phyloP scores from a whole-genome alignment of 305 asterid species.

The Galium porrigens region DNA sequence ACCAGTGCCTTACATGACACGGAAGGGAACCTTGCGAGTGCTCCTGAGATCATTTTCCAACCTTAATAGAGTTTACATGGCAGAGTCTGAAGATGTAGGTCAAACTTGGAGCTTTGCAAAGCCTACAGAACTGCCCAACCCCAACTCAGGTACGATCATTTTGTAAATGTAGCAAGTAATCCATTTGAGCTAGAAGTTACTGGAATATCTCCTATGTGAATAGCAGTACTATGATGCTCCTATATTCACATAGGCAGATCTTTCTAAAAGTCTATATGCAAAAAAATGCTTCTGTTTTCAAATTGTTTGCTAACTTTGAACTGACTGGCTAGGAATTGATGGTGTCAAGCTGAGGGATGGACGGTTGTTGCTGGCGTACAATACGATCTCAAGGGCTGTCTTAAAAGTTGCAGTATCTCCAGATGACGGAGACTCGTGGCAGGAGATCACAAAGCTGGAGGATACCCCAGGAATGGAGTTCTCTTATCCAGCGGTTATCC shows the following conservation, averaged over 20 bases:
- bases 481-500: slow-evolving; percentile 89
- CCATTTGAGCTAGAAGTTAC: background rate
- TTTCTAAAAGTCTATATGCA: background rate
- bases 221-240: too few relatives aligned
- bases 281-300: background rate
- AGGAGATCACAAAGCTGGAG: slow-evolving; percentile 52
- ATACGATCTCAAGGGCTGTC: slow-evolving; percentile 61
- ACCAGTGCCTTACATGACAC: slow-evolving; percentile 73
- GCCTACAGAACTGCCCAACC: slow-evolving; percentile 66
- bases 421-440: slow-evolving; percentile 80
- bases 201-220: too few relatives aligned
- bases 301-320: background rate
- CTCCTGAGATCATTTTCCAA: slow-evolving; percentile 61
- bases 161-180: background rate
- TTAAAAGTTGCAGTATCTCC: slow-evolving; percentile 59
- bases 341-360: slow-evolving; percentile 77
- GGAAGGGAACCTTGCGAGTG: slow-evolving; percentile 56
- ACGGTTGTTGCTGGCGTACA: slow-evolving; percentile 58
- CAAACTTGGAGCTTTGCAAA: slow-evolving; percentile 68
- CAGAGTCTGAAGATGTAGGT: slow-evolving; percentile 72
- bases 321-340: slow-evolving; percentile 48
- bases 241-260: too few relatives aligned
- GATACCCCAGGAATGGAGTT: slow-evolving; percentile 65
- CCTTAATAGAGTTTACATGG: slow-evolving; percentile 53
- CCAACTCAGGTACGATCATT: slow-evolving; percentile 55